phyloP scores from a whole-genome alignment of 768 basidiomycete genomes.

The Candolleomyces eurysporus region DNA sequence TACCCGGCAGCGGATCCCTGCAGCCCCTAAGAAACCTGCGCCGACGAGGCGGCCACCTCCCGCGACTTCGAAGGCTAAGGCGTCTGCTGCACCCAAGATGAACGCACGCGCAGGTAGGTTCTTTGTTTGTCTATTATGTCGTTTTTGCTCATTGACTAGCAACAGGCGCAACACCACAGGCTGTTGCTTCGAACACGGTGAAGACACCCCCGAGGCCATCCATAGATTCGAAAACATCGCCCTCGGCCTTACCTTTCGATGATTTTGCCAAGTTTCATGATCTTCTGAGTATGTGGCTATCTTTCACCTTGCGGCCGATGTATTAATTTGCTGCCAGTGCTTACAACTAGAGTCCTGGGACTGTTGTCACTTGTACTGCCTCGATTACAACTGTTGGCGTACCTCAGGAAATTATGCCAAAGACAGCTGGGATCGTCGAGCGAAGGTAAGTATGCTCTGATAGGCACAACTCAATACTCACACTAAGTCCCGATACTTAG shows the following conservation, averaged over 20 bases:
- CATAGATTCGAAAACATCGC: conserved; percentile 11
- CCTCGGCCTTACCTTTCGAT: conserved; percentile 29
- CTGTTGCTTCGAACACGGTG: conserved; percentile 24
- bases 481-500: conserved; percentile 29
- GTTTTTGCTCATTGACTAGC: not conserved
- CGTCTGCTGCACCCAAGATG: conserved; percentile 45
- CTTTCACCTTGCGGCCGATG: not conserved
- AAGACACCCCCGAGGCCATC: conserved; percentile 25
- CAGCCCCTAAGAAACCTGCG: conserved; percentile 27
- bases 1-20: conserved; percentile 16
- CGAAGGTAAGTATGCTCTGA: conserved; percentile 40
- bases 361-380: conserved; percentile 63
- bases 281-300: conserved; percentile 50
- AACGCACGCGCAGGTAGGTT: conserved; percentile 37
- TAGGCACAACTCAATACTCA: not conserved
- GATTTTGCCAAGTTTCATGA: conserved; percentile 41
- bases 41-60: conserved; percentile 23
- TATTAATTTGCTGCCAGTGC: conserved; percentile 35
- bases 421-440: conserved; percentile 36
- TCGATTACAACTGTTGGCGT: conserved; percentile 66
- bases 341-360: conserved; percentile 61
- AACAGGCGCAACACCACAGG: conserved; percentile 24
- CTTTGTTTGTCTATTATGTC: not conserved
- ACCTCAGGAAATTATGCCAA: conserved; percentile 61
- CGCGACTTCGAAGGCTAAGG: conserved; percentile 10